Evolutionary conservation across 164 flowering plant species (phyloP).

Genomic region (Stephania japonica): DNA sequence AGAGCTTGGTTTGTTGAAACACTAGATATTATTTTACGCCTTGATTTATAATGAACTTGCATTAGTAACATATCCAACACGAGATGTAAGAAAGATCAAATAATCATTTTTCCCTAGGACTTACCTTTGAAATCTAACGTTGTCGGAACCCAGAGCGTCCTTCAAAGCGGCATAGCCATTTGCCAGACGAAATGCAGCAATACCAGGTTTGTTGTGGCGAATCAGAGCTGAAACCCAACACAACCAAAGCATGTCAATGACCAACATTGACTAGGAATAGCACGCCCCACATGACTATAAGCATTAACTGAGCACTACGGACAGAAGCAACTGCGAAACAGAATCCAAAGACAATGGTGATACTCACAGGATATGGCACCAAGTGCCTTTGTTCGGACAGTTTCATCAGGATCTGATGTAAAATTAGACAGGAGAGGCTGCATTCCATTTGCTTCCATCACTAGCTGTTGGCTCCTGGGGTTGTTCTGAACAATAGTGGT

Average conservation of each 20-base stretch:
- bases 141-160: conserved; percentile 79
- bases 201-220: conserved; percentile 78
- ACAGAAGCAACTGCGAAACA: background rate
- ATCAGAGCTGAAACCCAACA: conserved; percentile 61
- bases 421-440: conserved; percentile 71
- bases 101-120: background rate
- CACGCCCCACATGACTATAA: background rate
- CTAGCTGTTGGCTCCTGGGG: conserved; percentile 83
- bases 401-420: conserved; percentile 72
- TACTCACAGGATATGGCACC: conserved; percentile 93
- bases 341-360: background rate
- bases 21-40: background rate
- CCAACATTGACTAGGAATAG: background rate
- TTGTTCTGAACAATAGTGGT: conserved; percentile 94
- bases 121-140: conserved; percentile 86
- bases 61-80: background rate
- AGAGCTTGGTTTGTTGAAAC: background rate
- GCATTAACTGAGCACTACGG: background rate
- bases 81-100: background rate
- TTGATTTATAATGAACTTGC: background rate
- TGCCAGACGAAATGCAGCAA: conserved; percentile 83
- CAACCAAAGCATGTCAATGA: background rate
- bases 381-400: conserved; percentile 78
- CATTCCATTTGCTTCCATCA: conserved; percentile 95
- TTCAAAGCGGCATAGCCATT: conserved; percentile 79